Evolutionary conservation across 495 filamentous ascomycete genomes (phyloP).

Genomic region (Tuber indicum): DNA sequence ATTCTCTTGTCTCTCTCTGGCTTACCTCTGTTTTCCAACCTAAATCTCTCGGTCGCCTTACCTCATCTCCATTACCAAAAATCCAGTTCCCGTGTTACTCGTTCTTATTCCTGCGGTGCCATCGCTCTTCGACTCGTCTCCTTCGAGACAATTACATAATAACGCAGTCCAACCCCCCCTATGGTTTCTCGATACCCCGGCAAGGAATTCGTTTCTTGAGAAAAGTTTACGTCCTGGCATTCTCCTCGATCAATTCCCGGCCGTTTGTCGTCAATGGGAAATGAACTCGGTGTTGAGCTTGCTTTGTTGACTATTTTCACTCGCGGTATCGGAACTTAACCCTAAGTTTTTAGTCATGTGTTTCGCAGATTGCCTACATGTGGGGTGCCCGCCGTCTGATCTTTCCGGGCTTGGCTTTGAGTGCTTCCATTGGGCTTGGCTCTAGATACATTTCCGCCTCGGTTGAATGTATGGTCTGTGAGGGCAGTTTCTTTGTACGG

Average conservation of each 20-base stretch:
- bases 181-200: constrained; percentile 30
- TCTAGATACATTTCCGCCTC: constrained; percentile 23
- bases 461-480: constrained; percentile 37
- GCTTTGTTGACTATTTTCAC: constrained; percentile 34
- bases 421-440: constrained; percentile 22
- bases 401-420: constrained; percentile 25
- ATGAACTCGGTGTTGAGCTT: constrained; percentile 26
- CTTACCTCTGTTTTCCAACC: constrained; percentile 28
- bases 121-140: constrained; percentile 33
- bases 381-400: background rate
- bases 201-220: constrained; percentile 30
- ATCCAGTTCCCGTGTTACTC: constrained; percentile 10
- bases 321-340: constrained; percentile 41
- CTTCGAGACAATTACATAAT: constrained; percentile 24
- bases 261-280: constrained; percentile 41
- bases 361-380: constrained; percentile 33
- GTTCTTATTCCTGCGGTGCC: constrained; percentile 18
- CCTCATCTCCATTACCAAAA: constrained; percentile 4
- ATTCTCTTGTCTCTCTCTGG: constrained; percentile 13
- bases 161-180: constrained; percentile 35
- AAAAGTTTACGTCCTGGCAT: constrained; percentile 26
- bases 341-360: constrained; percentile 39
- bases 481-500: constrained; percentile 19
- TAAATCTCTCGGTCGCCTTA: constrained; percentile 16
- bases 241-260: constrained; percentile 39